These are phyloP conservation scores for Leersia perrieri DNA, from an alignment of 176 grass and related monocot species.

Conservation along the genomic window DNA sequence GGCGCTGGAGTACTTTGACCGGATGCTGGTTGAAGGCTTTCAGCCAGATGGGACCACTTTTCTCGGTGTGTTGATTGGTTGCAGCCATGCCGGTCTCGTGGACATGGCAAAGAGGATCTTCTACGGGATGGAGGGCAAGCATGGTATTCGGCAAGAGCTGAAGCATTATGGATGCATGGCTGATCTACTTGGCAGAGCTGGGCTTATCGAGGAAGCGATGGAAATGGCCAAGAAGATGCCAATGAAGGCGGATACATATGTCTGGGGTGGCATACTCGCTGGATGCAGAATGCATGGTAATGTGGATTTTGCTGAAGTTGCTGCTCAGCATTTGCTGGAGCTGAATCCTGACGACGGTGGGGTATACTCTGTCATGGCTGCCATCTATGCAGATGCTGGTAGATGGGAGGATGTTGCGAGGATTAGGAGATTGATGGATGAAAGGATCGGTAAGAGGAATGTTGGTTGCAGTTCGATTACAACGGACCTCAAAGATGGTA, in stretches of 20 bases:
- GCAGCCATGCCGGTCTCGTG: conserved; percentile 57
- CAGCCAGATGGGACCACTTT: conserved; percentile 49
- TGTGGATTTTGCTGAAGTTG: conserved; percentile 44
- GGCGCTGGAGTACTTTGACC: conserved; percentile 48
- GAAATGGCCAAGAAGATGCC: conserved; percentile 59
- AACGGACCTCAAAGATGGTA: not conserved
- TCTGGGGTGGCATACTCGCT: conserved; percentile 62
- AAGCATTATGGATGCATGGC: conserved; percentile 79
- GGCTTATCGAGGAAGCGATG: conserved; percentile 50
- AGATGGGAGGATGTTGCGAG: conserved; percentile 62
- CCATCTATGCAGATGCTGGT: conserved; percentile 43
- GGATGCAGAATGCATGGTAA: conserved; percentile 63
- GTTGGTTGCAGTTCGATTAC: conserved; percentile 45
- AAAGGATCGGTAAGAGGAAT: conserved; percentile 41
- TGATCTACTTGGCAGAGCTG: conserved; percentile 57
- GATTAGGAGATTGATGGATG: conserved; percentile 53
- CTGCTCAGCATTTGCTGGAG: conserved; percentile 43
- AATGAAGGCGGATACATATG: conserved; percentile 42
- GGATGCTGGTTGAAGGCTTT: conserved; percentile 37
- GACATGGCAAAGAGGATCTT: conserved; percentile 52
- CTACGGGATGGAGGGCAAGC: conserved; percentile 43
- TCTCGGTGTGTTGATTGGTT: conserved; percentile 52
- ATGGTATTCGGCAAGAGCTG: conserved; percentile 37
- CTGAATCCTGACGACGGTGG: conserved; percentile 49
- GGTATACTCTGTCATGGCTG: conserved; percentile 61